These are phyloP conservation scores for Antrodiella citrinella DNA, from an alignment of 768 basidiomycete species.

Conservation along the genomic window DNA sequence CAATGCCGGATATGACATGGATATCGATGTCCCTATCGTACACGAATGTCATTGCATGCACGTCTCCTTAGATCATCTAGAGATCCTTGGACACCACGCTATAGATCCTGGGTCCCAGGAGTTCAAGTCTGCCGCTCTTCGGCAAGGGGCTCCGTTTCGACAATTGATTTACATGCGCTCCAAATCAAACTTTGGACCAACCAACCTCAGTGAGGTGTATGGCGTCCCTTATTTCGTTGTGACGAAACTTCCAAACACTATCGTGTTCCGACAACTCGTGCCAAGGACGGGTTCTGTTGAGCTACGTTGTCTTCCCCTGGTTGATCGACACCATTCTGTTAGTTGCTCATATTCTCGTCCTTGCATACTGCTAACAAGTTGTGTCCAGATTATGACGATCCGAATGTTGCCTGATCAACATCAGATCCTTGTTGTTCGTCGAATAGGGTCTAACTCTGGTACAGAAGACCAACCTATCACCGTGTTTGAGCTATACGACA, in stretches of 20 bases:
- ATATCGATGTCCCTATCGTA: slow-evolving; percentile 33
- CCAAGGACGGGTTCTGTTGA: slow-evolving; percentile 31
- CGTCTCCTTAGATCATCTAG: slow-evolving; percentile 34
- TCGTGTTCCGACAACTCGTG: slow-evolving; percentile 35
- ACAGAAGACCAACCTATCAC: background rate
- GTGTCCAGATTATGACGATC: slow-evolving; percentile 11
- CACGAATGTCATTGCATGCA: slow-evolving; percentile 39
- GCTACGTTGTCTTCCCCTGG: slow-evolving; percentile 18
- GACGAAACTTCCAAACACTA: slow-evolving; percentile 31
- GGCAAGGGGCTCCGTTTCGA: slow-evolving; percentile 33
- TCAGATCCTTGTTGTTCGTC: slow-evolving; percentile 17
- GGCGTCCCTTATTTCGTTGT: slow-evolving; percentile 34
- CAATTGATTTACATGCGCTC: slow-evolving; percentile 30
- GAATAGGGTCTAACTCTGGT: slow-evolving; percentile 1
- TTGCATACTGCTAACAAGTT: background rate
- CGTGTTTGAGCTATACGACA: slow-evolving; percentile 12
- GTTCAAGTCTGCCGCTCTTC: slow-evolving; percentile 28
- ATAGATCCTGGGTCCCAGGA: slow-evolving; percentile 29
- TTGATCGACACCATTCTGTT: background rate
- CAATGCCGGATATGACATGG: slow-evolving; percentile 29
- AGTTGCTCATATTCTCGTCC: background rate
- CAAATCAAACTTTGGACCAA: slow-evolving; percentile 26
- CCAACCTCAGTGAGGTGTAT: slow-evolving; percentile 37
- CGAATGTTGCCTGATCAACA: slow-evolving; percentile 12
- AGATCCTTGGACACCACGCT: slow-evolving; percentile 35